Evolutionary conservation across 176 grass and related monocot species (phyloP).

Genomic region (Eragrostis curvula): DNA sequence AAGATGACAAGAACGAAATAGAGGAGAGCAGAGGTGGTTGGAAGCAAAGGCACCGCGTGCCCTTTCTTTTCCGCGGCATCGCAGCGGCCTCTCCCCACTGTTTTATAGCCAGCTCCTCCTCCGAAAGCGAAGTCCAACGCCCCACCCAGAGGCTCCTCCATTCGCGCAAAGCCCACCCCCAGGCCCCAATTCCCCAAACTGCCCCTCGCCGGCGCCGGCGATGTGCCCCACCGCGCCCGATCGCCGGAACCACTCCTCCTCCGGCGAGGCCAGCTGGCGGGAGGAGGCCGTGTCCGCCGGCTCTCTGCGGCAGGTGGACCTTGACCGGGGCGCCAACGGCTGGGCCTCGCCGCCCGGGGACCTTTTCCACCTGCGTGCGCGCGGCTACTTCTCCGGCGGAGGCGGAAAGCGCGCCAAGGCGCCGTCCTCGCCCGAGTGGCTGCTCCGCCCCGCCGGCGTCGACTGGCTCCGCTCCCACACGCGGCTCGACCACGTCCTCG

Average conservation of each 20-base stretch:
- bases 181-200: background rate
- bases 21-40: background rate
- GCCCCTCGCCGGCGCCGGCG: conserved; percentile 16
- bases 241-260: conserved; percentile 15
- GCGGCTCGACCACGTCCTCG: conserved; percentile 81
- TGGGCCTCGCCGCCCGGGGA: conserved; percentile 94
- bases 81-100: conserved; percentile 20
- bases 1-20: background rate
- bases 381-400: conserved; percentile 56
- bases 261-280: conserved; percentile 50
- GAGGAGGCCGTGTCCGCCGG: conserved; percentile 63
- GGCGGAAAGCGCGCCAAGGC: conserved; percentile 51
- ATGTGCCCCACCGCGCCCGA: conserved; percentile 35
- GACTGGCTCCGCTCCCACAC: conserved; percentile 85
- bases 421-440: conserved; percentile 58
- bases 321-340: conserved; percentile 74
- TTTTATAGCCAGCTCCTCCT: conserved; percentile 41
- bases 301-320: conserved; percentile 73
- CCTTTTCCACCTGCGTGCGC: conserved; percentile 75
- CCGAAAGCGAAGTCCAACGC: conserved; percentile 30
- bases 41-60: conserved; percentile 26
- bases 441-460: conserved; percentile 87
- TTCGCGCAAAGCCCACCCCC: conserved; percentile 16
- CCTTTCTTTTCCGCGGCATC: background rate
- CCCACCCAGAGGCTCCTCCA: background rate